Conservation (phyloP, 805 yeast genomes). For the Ogataea dorogensis region DNA sequence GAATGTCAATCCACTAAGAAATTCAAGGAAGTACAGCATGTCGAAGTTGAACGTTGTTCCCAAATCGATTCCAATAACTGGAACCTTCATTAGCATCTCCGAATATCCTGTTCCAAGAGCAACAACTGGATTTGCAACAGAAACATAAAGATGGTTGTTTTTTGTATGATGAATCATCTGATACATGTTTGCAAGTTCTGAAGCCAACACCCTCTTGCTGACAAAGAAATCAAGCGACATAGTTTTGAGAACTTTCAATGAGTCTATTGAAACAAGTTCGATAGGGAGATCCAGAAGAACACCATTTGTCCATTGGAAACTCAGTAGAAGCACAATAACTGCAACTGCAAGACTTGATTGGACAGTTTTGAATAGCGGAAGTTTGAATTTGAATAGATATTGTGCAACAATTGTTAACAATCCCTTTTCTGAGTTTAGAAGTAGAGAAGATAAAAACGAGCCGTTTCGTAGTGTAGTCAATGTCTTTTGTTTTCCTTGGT, state of each 20-base stretch:
- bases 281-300: slow-evolving; percentile 12
- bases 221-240: slow-evolving; percentile 26
- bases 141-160: slow-evolving; percentile 15
- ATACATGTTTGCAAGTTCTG: slow-evolving; percentile 23
- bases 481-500: slow-evolving; percentile 14
- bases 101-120: slow-evolving; percentile 11
- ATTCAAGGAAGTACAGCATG: slow-evolving; percentile 54
- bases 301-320: slow-evolving; percentile 37
- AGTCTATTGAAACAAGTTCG: slow-evolving; percentile 1
- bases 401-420: slow-evolving; percentile 29
- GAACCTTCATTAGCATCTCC: background rate
- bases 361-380: slow-evolving; percentile 38
- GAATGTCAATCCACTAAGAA: slow-evolving; percentile 49
- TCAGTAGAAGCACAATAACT: slow-evolving; percentile 30
- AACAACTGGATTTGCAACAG: slow-evolving; percentile 31
- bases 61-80: slow-evolving; percentile 23
- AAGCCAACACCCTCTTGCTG: slow-evolving; percentile 31
- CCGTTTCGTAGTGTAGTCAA: slow-evolving; percentile 19
- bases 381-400: slow-evolving; percentile 33
- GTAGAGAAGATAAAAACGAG: slow-evolving; percentile 21
- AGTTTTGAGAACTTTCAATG: slow-evolving; percentile 12
- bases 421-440: slow-evolving; percentile 15
- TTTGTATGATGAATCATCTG: slow-evolving; percentile 7
- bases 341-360: slow-evolving; percentile 31
- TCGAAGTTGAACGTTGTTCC: slow-evolving; percentile 44